Base-by-base conservation (phyloP, 106 monocot species). In the Dendrobium catenatum region DNA sequence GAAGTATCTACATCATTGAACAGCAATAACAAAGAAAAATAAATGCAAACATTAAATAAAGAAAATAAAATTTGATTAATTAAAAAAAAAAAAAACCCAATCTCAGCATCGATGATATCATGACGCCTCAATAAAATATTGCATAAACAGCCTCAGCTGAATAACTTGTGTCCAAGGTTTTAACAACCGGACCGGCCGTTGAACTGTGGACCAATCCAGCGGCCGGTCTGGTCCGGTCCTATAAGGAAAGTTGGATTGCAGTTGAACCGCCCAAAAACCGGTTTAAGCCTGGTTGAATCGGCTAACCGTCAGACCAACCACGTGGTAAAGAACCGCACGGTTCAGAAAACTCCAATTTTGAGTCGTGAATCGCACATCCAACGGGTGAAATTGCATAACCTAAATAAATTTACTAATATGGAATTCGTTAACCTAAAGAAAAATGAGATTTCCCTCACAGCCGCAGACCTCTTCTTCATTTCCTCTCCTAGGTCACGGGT, bases 21-120 rank as follows among this genome's bases (percentile, higher is more conserved):
- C 78, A 24, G 54, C n/a, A 48, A 81, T 41, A 46, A 82, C 80
- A 73, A 78, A 19, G 43, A 74, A 74, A 74, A 74, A 6, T 17
- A 5, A 74, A 74, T 9, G 29, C 18, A 42, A 20, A 72, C 7
- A 40, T 10, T 72, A 72, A 29, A 72, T 11, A 64, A 64, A 7
- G 7, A 18, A 33, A 49, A 24, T 10, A 29, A 51, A 66, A 41
- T 80, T 46, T 27, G 43, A 11, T 2, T 20, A 24, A 2, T 46
- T 5, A 44, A 22, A 68, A 41, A 66, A 68, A 41, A 66, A 8
- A 66, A 42, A 68, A 5, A 31, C 0, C 31, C 16, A 31, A 42
- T 18, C 42, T 16, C 5, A 29, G n/a, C 22, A 80, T 68, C 9
- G 13, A 68, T 4, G 22, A 24, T 19, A 64, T 64, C 67, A 47